phyloP scores from a whole-genome alignment of 495 filamentous ascomycete species.

The Penicillium macrosclerotiorum region DNA sequence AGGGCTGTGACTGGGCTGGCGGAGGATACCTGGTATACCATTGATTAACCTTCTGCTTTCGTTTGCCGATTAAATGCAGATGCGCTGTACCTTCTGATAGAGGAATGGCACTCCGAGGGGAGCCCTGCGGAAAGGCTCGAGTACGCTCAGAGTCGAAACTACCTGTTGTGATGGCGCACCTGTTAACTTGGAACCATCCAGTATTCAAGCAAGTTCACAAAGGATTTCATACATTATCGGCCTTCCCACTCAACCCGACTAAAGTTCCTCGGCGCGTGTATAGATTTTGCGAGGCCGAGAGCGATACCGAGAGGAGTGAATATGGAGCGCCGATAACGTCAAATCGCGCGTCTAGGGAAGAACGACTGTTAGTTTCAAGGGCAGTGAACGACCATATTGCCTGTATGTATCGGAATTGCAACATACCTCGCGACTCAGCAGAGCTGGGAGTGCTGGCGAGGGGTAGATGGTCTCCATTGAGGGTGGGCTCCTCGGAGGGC shows the following conservation, averaged over 20 bases:
- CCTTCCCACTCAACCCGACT: constrained; percentile 83
- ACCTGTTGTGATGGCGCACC: constrained; percentile 43
- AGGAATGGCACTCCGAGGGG: constrained; percentile 84
- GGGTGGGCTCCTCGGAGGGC: constrained; percentile 35
- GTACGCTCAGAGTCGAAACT: constrained; percentile 82
- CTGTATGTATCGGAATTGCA: neutral
- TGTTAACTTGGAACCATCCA: too few species aligned
- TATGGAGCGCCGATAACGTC: constrained; percentile 87
- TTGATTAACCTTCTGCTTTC: constrained; percentile 3
- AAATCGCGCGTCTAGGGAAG: constrained; percentile 76
- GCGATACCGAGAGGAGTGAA: constrained; percentile 86
- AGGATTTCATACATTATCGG: constrained; percentile 69
- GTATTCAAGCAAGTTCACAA: too few species aligned
- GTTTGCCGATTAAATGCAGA: neutral
- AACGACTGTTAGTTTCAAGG: neutral
- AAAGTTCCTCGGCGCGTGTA: constrained; percentile 89
- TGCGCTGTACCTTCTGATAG: constrained; percentile 66
- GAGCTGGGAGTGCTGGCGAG: constrained; percentile 38
- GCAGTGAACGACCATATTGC: too few species aligned
- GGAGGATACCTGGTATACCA: constrained; percentile 60
- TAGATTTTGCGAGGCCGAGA: constrained; percentile 89
- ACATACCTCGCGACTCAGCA: constrained; percentile 42
- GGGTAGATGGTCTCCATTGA: constrained; percentile 39
- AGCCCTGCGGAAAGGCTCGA: constrained; percentile 77
- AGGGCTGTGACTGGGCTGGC: constrained; percentile 82